A percentile compares a stretch with the other conserved stretches of the same genome.
These are phyloP conservation scores for Aegilops tauschii DNA, from an alignment of 176 grass and related monocot genomes.

Conservation along the genomic window DNA sequence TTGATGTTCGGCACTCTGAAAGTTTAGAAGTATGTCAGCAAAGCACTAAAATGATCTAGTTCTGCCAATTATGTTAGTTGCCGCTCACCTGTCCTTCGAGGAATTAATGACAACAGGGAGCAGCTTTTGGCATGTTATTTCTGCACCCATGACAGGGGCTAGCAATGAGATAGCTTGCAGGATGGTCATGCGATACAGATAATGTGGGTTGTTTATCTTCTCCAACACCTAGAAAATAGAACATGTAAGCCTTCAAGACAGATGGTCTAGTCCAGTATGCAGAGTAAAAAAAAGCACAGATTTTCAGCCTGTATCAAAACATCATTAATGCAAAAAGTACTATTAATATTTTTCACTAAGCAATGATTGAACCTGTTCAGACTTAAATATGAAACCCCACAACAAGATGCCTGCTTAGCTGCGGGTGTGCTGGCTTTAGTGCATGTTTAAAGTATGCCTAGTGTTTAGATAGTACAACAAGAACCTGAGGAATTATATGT, in stretches of 20 bases:
- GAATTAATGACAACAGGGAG: conserved; percentile 77
- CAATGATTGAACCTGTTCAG: not conserved
- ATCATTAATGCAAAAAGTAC: not conserved
- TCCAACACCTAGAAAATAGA: conserved; percentile 66
- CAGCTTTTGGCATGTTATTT: conserved; percentile 84
- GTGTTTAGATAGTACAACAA: not conserved
- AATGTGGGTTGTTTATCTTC: conserved; percentile 93
- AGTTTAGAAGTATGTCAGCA: not conserved
- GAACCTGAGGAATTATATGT: conserved; percentile 91
- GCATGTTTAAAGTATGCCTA: not conserved
- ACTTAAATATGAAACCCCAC: not conserved
- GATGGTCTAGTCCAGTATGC: not conserved
- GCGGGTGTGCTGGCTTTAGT: not conserved
- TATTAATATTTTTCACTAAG: not conserved
- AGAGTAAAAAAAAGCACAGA: not conserved
- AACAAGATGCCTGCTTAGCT: not conserved
- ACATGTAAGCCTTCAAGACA: conserved; percentile 8
- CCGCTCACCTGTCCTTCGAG: conserved; percentile 79
- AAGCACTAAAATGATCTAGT: not conserved
- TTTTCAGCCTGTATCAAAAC: not conserved
- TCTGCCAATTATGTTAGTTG: not conserved
- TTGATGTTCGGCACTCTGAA: conserved; percentile 93
- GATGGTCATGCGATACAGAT: conserved; percentile 89
- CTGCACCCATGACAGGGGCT: conserved; percentile 83
- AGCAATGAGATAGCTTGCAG: conserved; percentile 77